Evolutionary conservation across 495 filamentous ascomycete genomes (phyloP), one percentile per base, ranked within the genome.

Genomic region (Acidomyces sp.): DNA sequence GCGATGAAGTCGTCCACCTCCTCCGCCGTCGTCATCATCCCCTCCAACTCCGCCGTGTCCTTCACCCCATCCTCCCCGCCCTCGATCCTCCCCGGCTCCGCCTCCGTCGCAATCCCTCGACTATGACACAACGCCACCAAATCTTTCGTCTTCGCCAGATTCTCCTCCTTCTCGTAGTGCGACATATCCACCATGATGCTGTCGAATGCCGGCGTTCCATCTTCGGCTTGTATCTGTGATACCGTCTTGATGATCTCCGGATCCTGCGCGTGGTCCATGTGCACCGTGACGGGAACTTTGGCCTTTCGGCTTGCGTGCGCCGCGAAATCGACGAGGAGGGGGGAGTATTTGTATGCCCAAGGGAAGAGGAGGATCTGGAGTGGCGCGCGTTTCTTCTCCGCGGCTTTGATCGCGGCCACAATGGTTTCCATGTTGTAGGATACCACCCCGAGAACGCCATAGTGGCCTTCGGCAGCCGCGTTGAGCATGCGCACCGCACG

Each of bases 341-440:
- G 65, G 24, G 76, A 77, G 62, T 84, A 85, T 63, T 74, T 61
- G 58, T 82, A 59, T 0, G 83, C 80, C 84, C 84, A 92, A 38
- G 84, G 84, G 64, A 92, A 88, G 58, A 92, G 77, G 23, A 82
- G 76, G 53, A 92, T 73, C 73, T 85, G 83, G 42, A 79, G 75
- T 0, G 84, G 80, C 0, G 80, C 82, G 39, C 64, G 62, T 36
- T 82, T 79, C 21, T 70, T 66, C 61, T 85, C 80, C 40, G 83
- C 84, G 3, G 82, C 84, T 49, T 70, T 74, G 40, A 92, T 77
- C 1, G 77, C 77, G 18, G 81, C 84, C 34, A 86, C 71, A 59
- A 87, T 80, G 51, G 75, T 76, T 65, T 87, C 82, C 54, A 85
- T 69, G 66, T 87, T 87, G 73, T 92, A 92, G 67, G 28, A 33